Evolutionary conservation across 164 flowering plant species (phyloP).

Genomic region (Tetrastigma voinierianum): DNA sequence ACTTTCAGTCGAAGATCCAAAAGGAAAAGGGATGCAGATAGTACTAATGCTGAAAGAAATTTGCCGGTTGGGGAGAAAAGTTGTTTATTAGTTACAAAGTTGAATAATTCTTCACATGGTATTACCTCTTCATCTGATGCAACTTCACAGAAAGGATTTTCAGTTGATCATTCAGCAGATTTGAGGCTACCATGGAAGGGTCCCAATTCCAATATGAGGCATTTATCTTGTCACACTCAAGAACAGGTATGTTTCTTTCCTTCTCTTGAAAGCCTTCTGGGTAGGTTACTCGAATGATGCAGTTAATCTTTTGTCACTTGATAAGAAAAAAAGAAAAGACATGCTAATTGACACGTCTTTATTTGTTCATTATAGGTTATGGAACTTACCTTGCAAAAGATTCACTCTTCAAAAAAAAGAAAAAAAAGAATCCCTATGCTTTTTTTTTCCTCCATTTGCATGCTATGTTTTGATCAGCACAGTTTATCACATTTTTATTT

Average conservation of each 20-base stretch:
- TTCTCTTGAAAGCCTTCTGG: background rate
- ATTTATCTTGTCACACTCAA: conserved; percentile 6
- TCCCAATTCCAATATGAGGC: conserved; percentile 9
- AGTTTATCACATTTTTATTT: too few species aligned
- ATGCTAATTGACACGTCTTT: background rate
- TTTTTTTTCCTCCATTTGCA: background rate
- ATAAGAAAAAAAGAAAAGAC: background rate
- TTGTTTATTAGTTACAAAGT: conserved; percentile 1
- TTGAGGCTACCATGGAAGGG: conserved; percentile 3
- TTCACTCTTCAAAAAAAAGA: too few species aligned
- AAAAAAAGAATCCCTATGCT: background rate
- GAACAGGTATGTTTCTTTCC: conserved; percentile 13
- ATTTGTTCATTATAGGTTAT: too few species aligned
- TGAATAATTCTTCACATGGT: background rate
- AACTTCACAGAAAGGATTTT: conserved; percentile 1
- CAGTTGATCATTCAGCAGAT: conserved; percentile 7
- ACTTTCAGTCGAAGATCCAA: conserved; percentile 28
- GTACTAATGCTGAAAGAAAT: conserved; percentile 2
- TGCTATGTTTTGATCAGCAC: background rate
- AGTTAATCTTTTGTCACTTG: background rate
- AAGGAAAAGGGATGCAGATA: conserved; percentile 17
- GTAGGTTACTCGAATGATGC: background rate
- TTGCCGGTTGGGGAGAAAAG: conserved; percentile 3
- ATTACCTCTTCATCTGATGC: background rate
- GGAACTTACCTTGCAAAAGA: too few species aligned